These are phyloP conservation scores for Suillus subaureus DNA, from an alignment of 768 basidiomycete genomes.

Conservation along the genomic window DNA sequence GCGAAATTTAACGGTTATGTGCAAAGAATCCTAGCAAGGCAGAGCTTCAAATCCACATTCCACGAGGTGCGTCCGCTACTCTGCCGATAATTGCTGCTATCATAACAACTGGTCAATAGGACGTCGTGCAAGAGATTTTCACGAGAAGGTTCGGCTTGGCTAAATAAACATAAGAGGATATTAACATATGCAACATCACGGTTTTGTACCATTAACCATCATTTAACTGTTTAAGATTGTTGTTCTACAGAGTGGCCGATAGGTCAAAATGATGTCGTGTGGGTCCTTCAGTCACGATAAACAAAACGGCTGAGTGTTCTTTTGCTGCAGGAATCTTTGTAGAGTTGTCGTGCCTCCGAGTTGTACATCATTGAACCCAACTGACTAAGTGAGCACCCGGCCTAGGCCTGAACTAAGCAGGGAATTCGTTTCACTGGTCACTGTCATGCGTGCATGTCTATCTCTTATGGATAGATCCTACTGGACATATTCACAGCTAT, in stretches of 20 bases:
- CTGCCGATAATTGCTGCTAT: neutral
- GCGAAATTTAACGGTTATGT: slow-evolving; percentile 53
- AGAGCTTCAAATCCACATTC: slow-evolving; percentile 58
- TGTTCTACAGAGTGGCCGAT: neutral
- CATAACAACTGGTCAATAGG: slow-evolving; percentile 11
- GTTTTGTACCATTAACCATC: neutral
- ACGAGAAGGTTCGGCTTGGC: slow-evolving; percentile 10
- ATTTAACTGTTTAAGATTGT: neutral
- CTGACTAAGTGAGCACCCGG: too few relatives aligned
- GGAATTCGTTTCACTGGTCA: neutral
- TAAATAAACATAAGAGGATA: slow-evolving; percentile 4
- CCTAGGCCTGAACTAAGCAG: too few relatives aligned
- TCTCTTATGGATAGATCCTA: neutral
- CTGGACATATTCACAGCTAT: neutral
- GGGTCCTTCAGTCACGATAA: too few relatives aligned
- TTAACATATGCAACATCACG: neutral
- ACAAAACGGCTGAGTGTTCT: too few relatives aligned
- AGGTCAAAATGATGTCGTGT: too few relatives aligned
- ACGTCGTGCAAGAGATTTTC: slow-evolving; percentile 10
- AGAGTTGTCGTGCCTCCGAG: too few relatives aligned
- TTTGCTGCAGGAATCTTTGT: too few relatives aligned
- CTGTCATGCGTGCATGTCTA: too few relatives aligned
- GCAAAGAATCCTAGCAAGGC: slow-evolving; percentile 47
- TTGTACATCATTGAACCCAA: too few relatives aligned
- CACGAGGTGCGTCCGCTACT: slow-evolving; percentile 43